phyloP scores from a whole-genome alignment of 208 protist genomes.

The Crithidia expoeki region DNA sequence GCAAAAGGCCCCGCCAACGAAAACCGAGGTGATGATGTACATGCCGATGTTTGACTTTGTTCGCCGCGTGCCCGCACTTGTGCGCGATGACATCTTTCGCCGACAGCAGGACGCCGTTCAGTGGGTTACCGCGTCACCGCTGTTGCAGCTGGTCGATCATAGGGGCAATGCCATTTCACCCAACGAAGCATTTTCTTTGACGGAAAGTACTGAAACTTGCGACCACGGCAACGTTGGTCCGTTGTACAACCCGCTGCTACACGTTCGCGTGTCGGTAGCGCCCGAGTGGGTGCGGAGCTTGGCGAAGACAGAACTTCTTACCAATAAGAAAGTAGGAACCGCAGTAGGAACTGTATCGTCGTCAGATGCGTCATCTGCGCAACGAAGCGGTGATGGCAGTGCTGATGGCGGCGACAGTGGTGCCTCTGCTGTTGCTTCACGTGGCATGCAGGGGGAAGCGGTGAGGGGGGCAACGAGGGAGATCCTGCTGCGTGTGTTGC shows the following conservation, averaged over 20 bases:
- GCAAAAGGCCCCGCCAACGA: not conserved
- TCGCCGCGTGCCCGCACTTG: constrained; percentile 43
- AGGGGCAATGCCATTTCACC: not conserved
- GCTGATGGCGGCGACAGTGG: too few relatives aligned
- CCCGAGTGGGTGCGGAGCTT: constrained; percentile 13
- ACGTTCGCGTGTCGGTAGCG: constrained; percentile 18
- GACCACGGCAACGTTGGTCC: not conserved
- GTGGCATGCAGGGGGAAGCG: not conserved
- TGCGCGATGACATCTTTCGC: constrained; percentile 55
- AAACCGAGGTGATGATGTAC: not conserved
- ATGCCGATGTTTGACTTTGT: constrained; percentile 66
- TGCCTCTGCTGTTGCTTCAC: not conserved
- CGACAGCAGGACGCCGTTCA: constrained; percentile 30
- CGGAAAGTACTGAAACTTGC: not conserved
- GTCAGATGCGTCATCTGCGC: too few relatives aligned
- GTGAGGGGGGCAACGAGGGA: not conserved
- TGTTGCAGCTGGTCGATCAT: constrained; percentile 45
- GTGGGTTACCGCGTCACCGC: constrained; percentile 35
- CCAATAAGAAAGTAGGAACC: too few relatives aligned
- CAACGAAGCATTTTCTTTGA: too few relatives aligned
- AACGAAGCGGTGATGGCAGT: too few relatives aligned
- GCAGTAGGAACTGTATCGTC: too few relatives aligned
- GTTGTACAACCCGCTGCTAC: constrained; percentile 26
- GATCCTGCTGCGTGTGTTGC: not conserved
- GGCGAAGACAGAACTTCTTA: not conserved